Evolutionary conservation across 352 stramenopile species (phyloP).

Genomic region (Phytopythium chamaehyphon): DNA sequence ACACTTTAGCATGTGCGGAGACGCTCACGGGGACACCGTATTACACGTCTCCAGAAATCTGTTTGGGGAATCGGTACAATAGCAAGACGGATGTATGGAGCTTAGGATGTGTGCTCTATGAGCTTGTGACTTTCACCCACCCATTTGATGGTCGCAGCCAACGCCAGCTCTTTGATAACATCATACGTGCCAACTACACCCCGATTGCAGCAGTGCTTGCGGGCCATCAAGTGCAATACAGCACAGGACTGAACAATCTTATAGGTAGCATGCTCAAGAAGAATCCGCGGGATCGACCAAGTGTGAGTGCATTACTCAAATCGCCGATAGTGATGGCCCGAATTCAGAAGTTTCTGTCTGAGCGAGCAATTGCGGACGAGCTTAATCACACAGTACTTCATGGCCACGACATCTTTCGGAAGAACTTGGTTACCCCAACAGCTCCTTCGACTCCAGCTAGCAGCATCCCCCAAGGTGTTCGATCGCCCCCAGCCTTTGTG

Average conservation of each 20-base stretch:
- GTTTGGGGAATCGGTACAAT: constrained; percentile 90
- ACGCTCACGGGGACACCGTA: constrained; percentile 84
- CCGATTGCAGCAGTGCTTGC: constrained; percentile 12
- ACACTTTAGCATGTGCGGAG: constrained; percentile 68
- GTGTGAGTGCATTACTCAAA: constrained; percentile 58
- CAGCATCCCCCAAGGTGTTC: neutral
- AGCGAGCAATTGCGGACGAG: constrained; percentile 45
- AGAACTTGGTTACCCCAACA: constrained; percentile 9
- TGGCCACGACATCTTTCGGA: constrained; percentile 61
- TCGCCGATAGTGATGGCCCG: constrained; percentile 50
- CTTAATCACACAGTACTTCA: constrained; percentile 71
- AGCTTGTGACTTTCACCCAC: constrained; percentile 86
- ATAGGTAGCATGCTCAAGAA: constrained; percentile 58
- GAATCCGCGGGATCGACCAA: constrained; percentile 53
- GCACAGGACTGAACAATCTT: constrained; percentile 25
- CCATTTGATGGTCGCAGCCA: constrained; percentile 86
- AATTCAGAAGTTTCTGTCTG: constrained; percentile 61
- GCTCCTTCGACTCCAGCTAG: neutral
- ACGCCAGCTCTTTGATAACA: constrained; percentile 76
- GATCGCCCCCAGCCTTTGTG: neutral
- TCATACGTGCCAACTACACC: constrained; percentile 28
- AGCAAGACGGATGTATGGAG: constrained; percentile 94
- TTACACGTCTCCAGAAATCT: constrained; percentile 94
- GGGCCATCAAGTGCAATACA: constrained; percentile 10
- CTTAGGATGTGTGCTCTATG: constrained; percentile 92